Evolutionary conservation across 2,329 filamentous ascomycete genomes (phyloP).

Genomic region (Talaromyces sp.): DNA sequence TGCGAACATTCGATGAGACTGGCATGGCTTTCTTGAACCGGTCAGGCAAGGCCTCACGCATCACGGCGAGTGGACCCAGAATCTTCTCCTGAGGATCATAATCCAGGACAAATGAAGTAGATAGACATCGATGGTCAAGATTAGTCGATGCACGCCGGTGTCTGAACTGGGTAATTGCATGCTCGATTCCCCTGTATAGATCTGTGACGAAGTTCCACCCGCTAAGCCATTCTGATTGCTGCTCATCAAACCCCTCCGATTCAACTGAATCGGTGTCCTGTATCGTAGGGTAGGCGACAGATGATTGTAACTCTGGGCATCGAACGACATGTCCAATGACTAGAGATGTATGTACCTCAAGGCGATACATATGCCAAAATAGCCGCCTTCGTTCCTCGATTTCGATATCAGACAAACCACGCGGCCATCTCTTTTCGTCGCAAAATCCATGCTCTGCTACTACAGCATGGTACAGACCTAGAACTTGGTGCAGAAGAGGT

Average conservation of each 20-base stretch:
- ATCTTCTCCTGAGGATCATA: conserved; percentile 8
- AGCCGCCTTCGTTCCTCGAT: conserved; percentile 3
- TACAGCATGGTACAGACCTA: conserved; percentile 6
- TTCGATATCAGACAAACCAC: neutral
- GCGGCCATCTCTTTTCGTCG: conserved; percentile 6
- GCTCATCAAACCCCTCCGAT: neutral
- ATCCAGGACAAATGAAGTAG: conserved; percentile 3
- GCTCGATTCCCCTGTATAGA: conserved; percentile 7
- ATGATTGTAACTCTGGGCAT: conserved; percentile 7
- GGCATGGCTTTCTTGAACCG: conserved; percentile 6
- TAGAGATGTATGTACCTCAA: conserved; percentile 6
- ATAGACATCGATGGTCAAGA: neutral
- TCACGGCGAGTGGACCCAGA: conserved; percentile 4
- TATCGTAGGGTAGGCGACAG: conserved; percentile 1
- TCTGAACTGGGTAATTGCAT: conserved; percentile 5
- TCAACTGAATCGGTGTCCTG: neutral
- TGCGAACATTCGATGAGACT: neutral
- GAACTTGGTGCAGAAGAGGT: conserved; percentile 3
- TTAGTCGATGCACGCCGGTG: neutral
- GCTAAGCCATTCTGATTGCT: neutral
- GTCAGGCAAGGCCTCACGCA: neutral
- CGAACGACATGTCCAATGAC: conserved; percentile 9
- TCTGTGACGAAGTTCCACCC: conserved; percentile 9
- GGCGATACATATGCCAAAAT: conserved; percentile 8
- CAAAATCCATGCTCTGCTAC: conserved; percentile 3